phyloP scores from a whole-genome alignment of 108 stramenopile genomes.

The Pseudonitzschia multiseries region DNA sequence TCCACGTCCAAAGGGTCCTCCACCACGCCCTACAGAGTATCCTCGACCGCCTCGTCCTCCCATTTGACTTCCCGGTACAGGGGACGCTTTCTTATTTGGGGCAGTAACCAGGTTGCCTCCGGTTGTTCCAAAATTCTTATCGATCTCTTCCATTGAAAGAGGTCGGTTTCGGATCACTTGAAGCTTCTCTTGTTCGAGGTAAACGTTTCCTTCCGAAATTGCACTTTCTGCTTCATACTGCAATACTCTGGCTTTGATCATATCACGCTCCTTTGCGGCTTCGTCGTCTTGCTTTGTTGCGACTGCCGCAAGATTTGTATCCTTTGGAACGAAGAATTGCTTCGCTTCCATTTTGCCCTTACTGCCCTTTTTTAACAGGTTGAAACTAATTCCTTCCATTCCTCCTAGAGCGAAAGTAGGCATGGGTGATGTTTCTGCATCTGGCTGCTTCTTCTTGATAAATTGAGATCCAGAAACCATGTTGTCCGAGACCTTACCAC shows the following conservation, averaged over 20 bases:
- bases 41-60: constrained; percentile 15
- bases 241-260: constrained; percentile 79
- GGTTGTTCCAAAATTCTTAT: constrained; percentile 78
- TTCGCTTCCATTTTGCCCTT: constrained; percentile 91
- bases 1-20: constrained; percentile 2
- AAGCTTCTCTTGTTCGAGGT: constrained; percentile 81
- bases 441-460: constrained; percentile 50
- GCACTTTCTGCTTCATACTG: constrained; percentile 87
- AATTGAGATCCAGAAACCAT: constrained; percentile 81
- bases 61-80: constrained; percentile 6
- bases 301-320: constrained; percentile 75
- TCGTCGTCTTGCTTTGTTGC: constrained; percentile 85
- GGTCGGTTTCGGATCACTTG: constrained; percentile 81
- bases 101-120: constrained; percentile 33
- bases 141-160: constrained; percentile 80
- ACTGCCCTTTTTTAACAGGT: constrained; percentile 88
- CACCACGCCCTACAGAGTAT: not conserved
- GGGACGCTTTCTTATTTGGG: constrained; percentile 1
- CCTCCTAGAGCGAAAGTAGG: constrained; percentile 53
- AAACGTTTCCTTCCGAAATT: constrained; percentile 67
- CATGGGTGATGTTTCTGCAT: constrained; percentile 17
- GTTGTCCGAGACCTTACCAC: constrained; percentile 63
- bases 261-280: constrained; percentile 81
- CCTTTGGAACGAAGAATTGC: constrained; percentile 74
- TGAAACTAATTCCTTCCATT: constrained; percentile 77